Conservation (phyloP, 2,329 filamentous ascomycete genomes). For the Penicillium italicum region DNA sequence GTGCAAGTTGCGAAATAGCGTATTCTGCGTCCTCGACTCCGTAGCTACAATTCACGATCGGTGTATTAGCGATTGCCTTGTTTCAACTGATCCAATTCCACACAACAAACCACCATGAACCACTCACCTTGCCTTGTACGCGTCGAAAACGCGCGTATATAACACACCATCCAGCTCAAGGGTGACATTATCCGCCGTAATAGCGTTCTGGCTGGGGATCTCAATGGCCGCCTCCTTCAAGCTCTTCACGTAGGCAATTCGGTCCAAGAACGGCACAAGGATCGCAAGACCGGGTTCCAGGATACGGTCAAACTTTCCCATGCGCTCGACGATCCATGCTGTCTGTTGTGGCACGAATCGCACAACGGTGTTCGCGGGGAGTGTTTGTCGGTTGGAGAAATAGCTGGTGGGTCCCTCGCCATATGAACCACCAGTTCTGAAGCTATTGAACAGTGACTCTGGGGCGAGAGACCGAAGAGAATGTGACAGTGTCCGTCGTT, state of each 20-base stretch:
- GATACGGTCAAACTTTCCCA: conserved; percentile 96
- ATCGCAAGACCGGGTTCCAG: conserved; percentile 87
- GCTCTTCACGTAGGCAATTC: conserved; percentile 96
- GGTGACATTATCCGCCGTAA: conserved; percentile 97
- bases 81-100: conserved; percentile 2
- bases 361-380: conserved; percentile 90
- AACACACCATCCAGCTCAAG: conserved; percentile 92
- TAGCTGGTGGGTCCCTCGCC: conserved; percentile 62
- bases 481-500: conserved; percentile 31
- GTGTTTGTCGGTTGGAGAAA: conserved; percentile 61
- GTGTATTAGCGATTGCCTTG: neutral
- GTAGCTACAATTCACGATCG: conserved; percentile 58
- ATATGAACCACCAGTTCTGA: conserved; percentile 23
- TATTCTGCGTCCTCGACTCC: conserved; percentile 98
- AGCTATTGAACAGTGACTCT: conserved; percentile 34
- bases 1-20: conserved; percentile 93
- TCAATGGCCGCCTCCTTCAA: conserved; percentile 95
- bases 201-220: conserved; percentile 95
- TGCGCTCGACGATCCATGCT: conserved; percentile 98
- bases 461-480: conserved; percentile 29
- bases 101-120: neutral
- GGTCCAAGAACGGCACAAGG: conserved; percentile 84
- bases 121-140: conserved; percentile 87
- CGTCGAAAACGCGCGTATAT: conserved; percentile 94
- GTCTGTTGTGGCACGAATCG: conserved; percentile 99